phyloP scores from a whole-genome alignment of 352 stramenopile species.

The Thraustochytrium sp. region DNA sequence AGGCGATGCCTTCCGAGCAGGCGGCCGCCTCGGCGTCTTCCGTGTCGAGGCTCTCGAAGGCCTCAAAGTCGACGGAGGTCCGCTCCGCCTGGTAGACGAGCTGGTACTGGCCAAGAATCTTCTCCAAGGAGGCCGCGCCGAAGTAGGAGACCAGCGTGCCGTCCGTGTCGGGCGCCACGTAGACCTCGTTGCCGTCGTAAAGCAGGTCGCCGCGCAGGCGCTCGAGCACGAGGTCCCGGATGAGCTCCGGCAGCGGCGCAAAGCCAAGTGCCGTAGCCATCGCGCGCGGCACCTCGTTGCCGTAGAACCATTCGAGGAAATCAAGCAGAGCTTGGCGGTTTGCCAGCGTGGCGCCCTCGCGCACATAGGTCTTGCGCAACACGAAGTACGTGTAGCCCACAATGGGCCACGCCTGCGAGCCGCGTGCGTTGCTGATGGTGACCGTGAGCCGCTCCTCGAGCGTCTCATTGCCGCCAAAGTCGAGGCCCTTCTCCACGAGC shows the following conservation, averaged over 20 bases:
- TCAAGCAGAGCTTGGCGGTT: conserved; percentile 8
- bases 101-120: not conserved
- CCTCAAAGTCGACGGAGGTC: not conserved
- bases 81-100: not conserved
- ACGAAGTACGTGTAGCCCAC: conserved; percentile 46
- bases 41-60: not conserved
- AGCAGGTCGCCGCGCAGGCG: not conserved
- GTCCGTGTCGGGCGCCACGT: not conserved
- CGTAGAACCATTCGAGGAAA: conserved; percentile 49
- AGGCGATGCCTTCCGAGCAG: not conserved
- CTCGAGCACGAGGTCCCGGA: not conserved
- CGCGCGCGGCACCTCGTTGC: not conserved
- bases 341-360: not conserved
- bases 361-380: not conserved
- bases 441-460: not conserved
- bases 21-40: not conserved
- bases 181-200: not conserved
- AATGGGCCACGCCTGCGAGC: conserved; percentile 41
- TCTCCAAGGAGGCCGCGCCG: not conserved
- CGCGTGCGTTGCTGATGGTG: not conserved
- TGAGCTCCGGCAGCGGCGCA: not conserved
- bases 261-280: not conserved
- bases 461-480: not conserved
- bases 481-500: conserved; percentile 17
- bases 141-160: not conserved